phyloP scores from a whole-genome alignment of 805 yeast species.

The Huiozyma sinensis region DNA sequence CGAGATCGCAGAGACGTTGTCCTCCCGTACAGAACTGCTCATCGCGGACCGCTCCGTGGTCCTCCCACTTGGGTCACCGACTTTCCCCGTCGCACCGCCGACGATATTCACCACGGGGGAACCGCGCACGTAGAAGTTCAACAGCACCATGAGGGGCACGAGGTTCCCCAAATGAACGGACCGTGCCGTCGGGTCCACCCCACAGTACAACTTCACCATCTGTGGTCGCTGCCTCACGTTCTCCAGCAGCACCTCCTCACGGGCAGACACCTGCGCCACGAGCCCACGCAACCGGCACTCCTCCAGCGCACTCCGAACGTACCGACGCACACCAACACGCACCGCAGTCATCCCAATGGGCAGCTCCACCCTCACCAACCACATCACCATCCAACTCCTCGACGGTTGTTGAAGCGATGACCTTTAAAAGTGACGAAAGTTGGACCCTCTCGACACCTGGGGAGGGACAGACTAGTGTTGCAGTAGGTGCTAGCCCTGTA shows the following conservation, averaged over 20 bases:
- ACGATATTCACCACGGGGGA: slow-evolving; percentile 75
- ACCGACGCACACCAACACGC: neutral
- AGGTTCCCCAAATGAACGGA: slow-evolving; percentile 88
- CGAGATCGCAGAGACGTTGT: slow-evolving; percentile 50
- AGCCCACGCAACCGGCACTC: slow-evolving; percentile 14
- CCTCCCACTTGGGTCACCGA: slow-evolving; percentile 96
- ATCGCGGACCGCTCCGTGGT: slow-evolving; percentile 58
- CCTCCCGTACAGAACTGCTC: slow-evolving; percentile 38
- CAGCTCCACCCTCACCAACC: too few species aligned
- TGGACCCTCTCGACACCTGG: too few species aligned
- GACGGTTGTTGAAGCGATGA: too few species aligned
- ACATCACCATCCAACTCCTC: too few species aligned
- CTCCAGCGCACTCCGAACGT: neutral
- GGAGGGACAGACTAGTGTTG: too few species aligned
- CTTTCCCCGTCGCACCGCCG: slow-evolving; percentile 92
- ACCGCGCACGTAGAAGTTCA: slow-evolving; percentile 79
- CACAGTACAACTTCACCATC: slow-evolving; percentile 65
- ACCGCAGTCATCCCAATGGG: too few species aligned
- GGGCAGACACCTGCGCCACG: slow-evolving; percentile 19
- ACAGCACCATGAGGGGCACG: slow-evolving; percentile 71
- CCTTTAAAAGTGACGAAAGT: too few species aligned
- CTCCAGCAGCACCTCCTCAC: neutral
- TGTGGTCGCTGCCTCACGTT: slow-evolving; percentile 11
- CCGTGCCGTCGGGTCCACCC: slow-evolving; percentile 91
- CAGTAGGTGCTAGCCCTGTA: too few species aligned